A percentile compares a stretch with the other conserved stretches of the same genome.
These are phyloP conservation scores for Phyllostachys edulis DNA, from an alignment of 176 grass and related monocot genomes.

Conservation along the genomic window DNA sequence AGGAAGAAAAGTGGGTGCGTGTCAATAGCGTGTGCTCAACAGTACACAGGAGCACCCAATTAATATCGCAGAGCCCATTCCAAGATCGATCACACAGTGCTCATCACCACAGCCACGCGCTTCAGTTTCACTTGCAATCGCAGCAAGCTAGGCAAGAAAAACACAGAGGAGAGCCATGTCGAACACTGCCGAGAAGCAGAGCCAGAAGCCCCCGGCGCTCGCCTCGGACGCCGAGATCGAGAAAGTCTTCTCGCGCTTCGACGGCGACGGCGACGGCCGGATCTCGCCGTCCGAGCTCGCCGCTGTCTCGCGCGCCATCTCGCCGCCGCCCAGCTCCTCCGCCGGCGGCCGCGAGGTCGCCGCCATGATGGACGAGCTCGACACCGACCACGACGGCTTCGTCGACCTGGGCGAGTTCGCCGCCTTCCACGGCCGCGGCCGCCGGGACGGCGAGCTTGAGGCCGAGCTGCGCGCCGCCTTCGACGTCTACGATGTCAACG, in stretches of 20 bases:
- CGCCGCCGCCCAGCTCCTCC: conserved; percentile 36
- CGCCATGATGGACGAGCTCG: conserved; percentile 85
- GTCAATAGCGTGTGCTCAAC: conserved; percentile 14
- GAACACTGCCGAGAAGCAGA: conserved; percentile 14
- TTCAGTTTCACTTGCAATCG: background rate
- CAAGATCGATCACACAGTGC: background rate
- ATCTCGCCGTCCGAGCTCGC: conserved; percentile 72
- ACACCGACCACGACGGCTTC: conserved; percentile 71
- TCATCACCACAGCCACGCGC: background rate
- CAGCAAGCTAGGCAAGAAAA: no score
- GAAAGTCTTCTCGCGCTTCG: conserved; percentile 77
- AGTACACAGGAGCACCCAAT: background rate
- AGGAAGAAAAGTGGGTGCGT: no score
- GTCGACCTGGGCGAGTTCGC: conserved; percentile 72
- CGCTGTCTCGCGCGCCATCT: conserved; percentile 47
- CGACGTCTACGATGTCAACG: conserved; percentile 68
- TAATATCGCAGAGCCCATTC: conserved; percentile 11
- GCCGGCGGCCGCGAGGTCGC: conserved; percentile 32
- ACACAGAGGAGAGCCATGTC: conserved; percentile 25
- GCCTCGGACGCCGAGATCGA: conserved; percentile 43
- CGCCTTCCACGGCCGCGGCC: conserved; percentile 51
- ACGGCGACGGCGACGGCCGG: conserved; percentile 76
- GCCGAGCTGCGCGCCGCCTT: conserved; percentile 73
- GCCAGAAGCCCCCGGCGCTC: background rate
- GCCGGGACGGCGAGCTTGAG: conserved; percentile 21